Base-by-base conservation (phyloP, 352 stramenopile genomes). In the Pythium sp. region DNA sequence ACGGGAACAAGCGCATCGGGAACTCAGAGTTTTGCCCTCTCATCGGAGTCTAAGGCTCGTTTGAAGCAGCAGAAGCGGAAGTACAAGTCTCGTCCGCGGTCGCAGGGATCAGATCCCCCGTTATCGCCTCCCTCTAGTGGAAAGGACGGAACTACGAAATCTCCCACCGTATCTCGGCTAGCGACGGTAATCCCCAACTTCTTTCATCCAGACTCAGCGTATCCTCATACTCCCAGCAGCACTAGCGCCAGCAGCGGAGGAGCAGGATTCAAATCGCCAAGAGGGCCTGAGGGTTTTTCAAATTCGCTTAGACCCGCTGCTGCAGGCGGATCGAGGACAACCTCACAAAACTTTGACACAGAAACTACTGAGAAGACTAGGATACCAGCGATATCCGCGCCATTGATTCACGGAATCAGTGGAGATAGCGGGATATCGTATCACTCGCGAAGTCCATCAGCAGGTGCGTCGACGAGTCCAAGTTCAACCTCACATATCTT, bases 401-500 rank as follows among this genome's bases (percentile, higher is more conserved):
- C 64, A 28, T 22, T 64, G 41, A 70, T 70, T 20, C 57, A 65
- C 8, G 70, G 67, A 43, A 67, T 77, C n/a, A 68, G 64, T 43
- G 64, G 64, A 30, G 73, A 76, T 43, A 62, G 62, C 11, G 60
- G 38, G 3, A 59, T 57, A 0, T 61, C 47, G 5, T 64, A 73
- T 56, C 73, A 82, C 43, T 69, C 62, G 0, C 73, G 77, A 4
- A 73, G 77, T 22, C 55, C 75, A 26, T 81, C 79, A 15, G 24
- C 38, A n/a, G 56, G 64, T 22, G 70, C 36, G 7, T 36, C 30
- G 20, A 67, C 65, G 2, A 84, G 74, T 47, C 72, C 78, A 8
- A 81, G 72, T 62, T 76, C 76, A 24, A 74, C 75, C 1, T 81
- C 79, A 0, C 85, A 93, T 59, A 74, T 93, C n/a, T 78, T 93